phyloP scores from a whole-genome alignment of 2,329 filamentous ascomycete species.

The Nannizziopsis barbatae region DNA sequence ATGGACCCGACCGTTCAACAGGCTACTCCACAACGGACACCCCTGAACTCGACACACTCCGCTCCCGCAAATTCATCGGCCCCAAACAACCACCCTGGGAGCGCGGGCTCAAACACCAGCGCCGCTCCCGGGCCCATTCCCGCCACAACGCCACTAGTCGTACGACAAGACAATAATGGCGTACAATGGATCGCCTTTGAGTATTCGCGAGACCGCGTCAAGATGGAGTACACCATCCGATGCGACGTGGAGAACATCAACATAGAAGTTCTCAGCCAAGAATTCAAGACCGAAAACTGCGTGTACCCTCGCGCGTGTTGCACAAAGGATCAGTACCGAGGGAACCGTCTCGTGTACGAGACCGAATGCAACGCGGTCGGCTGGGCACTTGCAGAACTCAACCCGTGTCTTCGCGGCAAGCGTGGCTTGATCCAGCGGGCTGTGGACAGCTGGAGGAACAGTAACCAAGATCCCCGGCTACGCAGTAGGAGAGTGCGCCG shows the following conservation, averaged over 20 bases:
- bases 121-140: slow-evolving; percentile 93
- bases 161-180: slow-evolving; percentile 87
- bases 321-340: slow-evolving; percentile 88
- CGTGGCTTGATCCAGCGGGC: slow-evolving; percentile 91
- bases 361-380: slow-evolving; percentile 99
- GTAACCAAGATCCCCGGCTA: slow-evolving; percentile 87
- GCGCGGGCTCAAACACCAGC: slow-evolving; percentile 62
- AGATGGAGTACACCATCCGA: slow-evolving; percentile 98
- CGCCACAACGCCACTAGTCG: slow-evolving; percentile 86
- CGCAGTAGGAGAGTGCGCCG: slow-evolving; percentile 83
- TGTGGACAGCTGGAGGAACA: slow-evolving; percentile 98
- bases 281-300: slow-evolving; percentile 97
- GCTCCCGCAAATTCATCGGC: slow-evolving; percentile 40
- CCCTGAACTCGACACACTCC: slow-evolving; percentile 35
- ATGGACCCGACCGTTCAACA: slow-evolving; percentile 36
- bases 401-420: slow-evolving; percentile 82
- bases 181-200: slow-evolving; percentile 99
- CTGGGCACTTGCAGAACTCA: slow-evolving; percentile 93
- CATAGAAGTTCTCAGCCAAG: slow-evolving; percentile 67
- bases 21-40: slow-evolving; percentile 26
- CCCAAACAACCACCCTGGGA: slow-evolving; percentile 27
- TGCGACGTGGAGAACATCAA: slow-evolving; percentile 96
- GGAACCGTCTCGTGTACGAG: slow-evolving; percentile 91
- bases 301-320: slow-evolving; percentile 94
- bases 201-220: slow-evolving; percentile 90